These are phyloP conservation scores for Claviceps sorghi DNA, from an alignment of 2,329 filamentous ascomycete genomes.

Conservation along the genomic window DNA sequence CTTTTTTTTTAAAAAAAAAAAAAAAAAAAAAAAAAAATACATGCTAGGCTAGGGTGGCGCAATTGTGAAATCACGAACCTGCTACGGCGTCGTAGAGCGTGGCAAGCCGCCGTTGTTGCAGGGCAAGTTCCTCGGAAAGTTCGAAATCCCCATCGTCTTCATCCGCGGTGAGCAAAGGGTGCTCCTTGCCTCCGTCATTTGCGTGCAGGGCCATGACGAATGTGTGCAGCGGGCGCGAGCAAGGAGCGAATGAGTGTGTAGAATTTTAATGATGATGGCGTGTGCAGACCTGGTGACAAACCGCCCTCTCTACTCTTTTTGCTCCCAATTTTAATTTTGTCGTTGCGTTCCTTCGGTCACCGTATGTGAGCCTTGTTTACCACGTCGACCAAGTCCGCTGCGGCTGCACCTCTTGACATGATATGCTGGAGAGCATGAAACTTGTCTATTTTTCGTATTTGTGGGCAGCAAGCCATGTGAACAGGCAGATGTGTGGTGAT, in stretches of 20 bases:
- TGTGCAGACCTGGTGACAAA: background rate
- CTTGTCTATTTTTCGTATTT: background rate
- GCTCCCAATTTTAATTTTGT: too few relatives aligned
- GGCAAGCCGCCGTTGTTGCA: slow-evolving; percentile 21
- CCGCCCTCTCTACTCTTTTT: too few relatives aligned
- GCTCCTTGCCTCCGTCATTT: slow-evolving; percentile 1
- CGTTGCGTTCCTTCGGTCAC: background rate
- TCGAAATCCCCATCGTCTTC: slow-evolving; percentile 4
- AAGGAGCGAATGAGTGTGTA: background rate
- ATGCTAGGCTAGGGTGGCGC: slow-evolving; percentile 12
- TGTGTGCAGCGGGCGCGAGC: background rate
- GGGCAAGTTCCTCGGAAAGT: background rate
- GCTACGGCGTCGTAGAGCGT: slow-evolving; percentile 62
- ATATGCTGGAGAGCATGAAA: background rate
- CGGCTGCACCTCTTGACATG: background rate
- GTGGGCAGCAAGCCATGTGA: background rate
- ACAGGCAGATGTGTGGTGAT: background rate
- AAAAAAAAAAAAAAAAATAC: too few relatives aligned
- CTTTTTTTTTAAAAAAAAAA: too few relatives aligned
- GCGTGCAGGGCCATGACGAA: background rate
- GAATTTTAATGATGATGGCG: background rate
- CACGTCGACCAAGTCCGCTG: background rate
- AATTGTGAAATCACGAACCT: slow-evolving; percentile 25
- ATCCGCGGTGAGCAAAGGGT: slow-evolving; percentile 3
- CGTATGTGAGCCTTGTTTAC: background rate